Conservation (phyloP, 148 eudicot species). For the Suaeda aralocaspica region DNA sequence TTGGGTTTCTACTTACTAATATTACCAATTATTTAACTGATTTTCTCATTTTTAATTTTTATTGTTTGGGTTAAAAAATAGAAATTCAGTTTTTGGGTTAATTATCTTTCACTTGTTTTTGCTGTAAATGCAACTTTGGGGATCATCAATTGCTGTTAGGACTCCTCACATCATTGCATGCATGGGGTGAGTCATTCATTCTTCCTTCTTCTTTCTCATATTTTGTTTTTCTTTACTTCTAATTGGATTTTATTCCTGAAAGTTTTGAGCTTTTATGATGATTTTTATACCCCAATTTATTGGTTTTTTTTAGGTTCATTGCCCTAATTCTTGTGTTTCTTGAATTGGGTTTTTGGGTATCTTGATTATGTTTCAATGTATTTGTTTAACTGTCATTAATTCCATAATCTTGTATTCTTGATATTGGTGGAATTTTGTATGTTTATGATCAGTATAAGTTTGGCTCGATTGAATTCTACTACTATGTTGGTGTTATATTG, state of each 20-base stretch:
- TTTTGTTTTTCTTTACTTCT: neutral
- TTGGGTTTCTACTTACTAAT: conserved; percentile 1
- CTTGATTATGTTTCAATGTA: neutral
- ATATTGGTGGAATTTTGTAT: neutral
- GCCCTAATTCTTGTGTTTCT: neutral
- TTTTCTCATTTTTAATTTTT: neutral
- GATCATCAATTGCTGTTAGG: conserved; percentile 33
- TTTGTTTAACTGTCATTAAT: neutral
- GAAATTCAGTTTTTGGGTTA: conserved; percentile 24
- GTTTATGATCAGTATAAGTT: too few relatives aligned
- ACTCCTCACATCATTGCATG: conserved; percentile 45
- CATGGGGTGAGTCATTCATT: conserved; percentile 52
- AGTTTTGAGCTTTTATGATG: conserved; percentile 9
- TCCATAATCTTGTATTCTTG: neutral
- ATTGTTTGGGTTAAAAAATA: conserved; percentile 7
- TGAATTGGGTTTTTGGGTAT: neutral
- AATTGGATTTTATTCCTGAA: neutral
- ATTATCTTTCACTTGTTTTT: conserved; percentile 9
- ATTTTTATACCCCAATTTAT: neutral
- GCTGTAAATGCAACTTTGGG: conserved; percentile 14
- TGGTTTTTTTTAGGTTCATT: neutral
- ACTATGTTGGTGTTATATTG: too few relatives aligned
- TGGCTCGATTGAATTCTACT: too few relatives aligned
- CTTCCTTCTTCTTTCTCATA: conserved; percentile 3
- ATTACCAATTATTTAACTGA: neutral